Evolutionary conservation across 495 filamentous ascomycete species (phyloP).

Genomic region (Haplographium delicatum): DNA sequence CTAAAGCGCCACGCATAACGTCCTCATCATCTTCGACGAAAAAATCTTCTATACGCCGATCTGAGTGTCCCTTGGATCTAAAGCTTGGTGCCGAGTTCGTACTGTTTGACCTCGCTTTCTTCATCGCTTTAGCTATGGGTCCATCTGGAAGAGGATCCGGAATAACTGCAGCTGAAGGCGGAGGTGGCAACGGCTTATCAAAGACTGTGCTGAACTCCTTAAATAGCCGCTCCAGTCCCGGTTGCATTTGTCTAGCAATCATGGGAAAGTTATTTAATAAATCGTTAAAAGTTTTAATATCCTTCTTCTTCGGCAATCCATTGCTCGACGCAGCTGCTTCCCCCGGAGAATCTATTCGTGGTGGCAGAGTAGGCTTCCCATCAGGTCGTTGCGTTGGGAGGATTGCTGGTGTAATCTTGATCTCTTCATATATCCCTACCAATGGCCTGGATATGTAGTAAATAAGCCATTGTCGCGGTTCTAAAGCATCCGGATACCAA

Average conservation of each 20-base stretch:
- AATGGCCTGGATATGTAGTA: conserved; percentile 96
- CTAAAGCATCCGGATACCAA: conserved; percentile 80
- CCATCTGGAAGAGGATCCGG: conserved; percentile 46
- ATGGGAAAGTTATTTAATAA: conserved; percentile 89
- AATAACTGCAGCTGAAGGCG: conserved; percentile 55
- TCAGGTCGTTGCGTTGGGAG: conserved; percentile 35
- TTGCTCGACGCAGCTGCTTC: conserved; percentile 27
- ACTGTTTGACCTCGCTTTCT: conserved; percentile 43
- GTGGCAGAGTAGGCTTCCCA: conserved; percentile 13
- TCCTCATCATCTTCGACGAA: conserved; percentile 82
- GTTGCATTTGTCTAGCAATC: conserved; percentile 96
- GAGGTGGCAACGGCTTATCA: conserved; percentile 75
- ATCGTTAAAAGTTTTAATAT: conserved; percentile 85
- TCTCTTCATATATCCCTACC: conserved; percentile 74
- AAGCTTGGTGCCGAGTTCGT: conserved; percentile 27
- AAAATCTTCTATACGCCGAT: conserved; percentile 31
- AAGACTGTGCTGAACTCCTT: conserved; percentile 82
- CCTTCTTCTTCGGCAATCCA: conserved; percentile 64
- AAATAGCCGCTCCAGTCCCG: conserved; percentile 84
- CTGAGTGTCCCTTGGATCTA: conserved; percentile 23
- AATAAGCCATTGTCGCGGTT: conserved; percentile 87
- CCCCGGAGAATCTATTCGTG: conserved; percentile 22
- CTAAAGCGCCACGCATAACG: conserved; percentile 75
- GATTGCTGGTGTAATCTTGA: conserved; percentile 57
- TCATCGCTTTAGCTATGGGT: conserved; percentile 44